Percentiles rank a stretch among this genome's conserved stretches.
phyloP scores from a whole-genome alignment of 2,329 filamentous ascomycete species.

The Hypoxylon sp. region DNA sequence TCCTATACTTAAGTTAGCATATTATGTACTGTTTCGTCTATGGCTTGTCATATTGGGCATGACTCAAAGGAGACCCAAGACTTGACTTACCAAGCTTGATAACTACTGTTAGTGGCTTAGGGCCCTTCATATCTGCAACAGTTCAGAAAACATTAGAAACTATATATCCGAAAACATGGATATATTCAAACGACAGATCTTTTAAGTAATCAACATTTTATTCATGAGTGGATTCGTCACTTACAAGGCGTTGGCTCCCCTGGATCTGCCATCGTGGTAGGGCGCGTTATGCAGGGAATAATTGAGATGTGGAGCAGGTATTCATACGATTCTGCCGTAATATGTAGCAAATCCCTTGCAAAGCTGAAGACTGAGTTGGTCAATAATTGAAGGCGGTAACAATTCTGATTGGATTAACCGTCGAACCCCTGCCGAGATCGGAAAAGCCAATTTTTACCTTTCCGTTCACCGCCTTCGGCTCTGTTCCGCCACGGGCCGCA shows the following conservation, averaged over 20 bases:
- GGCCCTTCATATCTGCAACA: slow-evolving; percentile 73
- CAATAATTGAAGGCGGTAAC: slow-evolving; percentile 25
- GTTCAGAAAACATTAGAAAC: slow-evolving; percentile 45
- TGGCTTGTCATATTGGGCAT: slow-evolving; percentile 9
- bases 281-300: slow-evolving; percentile 24
- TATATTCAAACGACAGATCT: slow-evolving; percentile 12
- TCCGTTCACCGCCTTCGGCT: slow-evolving; percentile 39
- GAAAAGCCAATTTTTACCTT: slow-evolving; percentile 29
- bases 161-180: slow-evolving; percentile 11
- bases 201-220: slow-evolving; percentile 9
- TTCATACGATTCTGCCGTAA: slow-evolving; percentile 12
- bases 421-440: slow-evolving; percentile 44
- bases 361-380: slow-evolving; percentile 2
- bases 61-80: slow-evolving; percentile 13
- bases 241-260: slow-evolving; percentile 51
- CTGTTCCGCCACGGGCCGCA: slow-evolving; percentile 28
- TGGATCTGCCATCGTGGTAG: slow-evolving; percentile 47
- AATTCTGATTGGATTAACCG: slow-evolving; percentile 43
- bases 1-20: slow-evolving; percentile 67
- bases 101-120: slow-evolving; percentile 80
- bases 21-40: slow-evolving; percentile 10
- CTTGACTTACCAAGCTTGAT: slow-evolving; percentile 83
- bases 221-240: slow-evolving; percentile 22
- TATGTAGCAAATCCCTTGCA: slow-evolving; percentile 2
- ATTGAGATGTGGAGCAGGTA: slow-evolving; percentile 22